Evolutionary conservation across 1,139 yeast species (phyloP).

Genomic region (Candida sojae): DNA sequence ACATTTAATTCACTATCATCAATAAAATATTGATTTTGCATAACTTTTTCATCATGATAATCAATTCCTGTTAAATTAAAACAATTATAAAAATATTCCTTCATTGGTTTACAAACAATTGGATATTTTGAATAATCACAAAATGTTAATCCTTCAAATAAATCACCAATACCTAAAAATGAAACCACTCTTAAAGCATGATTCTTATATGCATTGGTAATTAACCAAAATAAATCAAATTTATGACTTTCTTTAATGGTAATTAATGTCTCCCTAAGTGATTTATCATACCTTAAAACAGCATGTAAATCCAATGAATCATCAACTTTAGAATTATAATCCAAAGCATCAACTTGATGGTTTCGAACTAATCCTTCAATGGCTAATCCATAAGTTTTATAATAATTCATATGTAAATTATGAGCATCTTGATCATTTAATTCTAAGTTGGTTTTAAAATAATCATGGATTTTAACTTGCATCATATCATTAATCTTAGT

Average conservation of each 20-base stretch:
- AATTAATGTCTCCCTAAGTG: constrained; percentile 53
- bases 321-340: constrained; percentile 85
- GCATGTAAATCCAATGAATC: constrained; percentile 85
- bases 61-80: constrained; percentile 63
- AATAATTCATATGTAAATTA: constrained; percentile 69
- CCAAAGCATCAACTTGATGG: constrained; percentile 84
- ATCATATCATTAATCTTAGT: constrained; percentile 80
- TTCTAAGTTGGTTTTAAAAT: constrained; percentile 64
- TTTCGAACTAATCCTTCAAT: constrained; percentile 81
- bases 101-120: constrained; percentile 86
- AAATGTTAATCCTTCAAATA: constrained; percentile 90
- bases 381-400: constrained; percentile 87
- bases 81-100: constrained; percentile 51
- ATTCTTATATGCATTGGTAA: constrained; percentile 90
- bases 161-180: constrained; percentile 81
- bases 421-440: constrained; percentile 78
- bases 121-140: constrained; percentile 78
- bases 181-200: constrained; percentile 81
- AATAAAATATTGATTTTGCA: constrained; percentile 54
- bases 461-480: constrained; percentile 83
- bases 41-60: constrained; percentile 38
- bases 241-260: constrained; percentile 39
- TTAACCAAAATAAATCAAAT: constrained; percentile 66
- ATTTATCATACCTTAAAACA: constrained; percentile 62
- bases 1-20: constrained; percentile 80